Conservation (phyloP, 2,329 filamentous ascomycete species). For the Lojkania enalia region DNA sequence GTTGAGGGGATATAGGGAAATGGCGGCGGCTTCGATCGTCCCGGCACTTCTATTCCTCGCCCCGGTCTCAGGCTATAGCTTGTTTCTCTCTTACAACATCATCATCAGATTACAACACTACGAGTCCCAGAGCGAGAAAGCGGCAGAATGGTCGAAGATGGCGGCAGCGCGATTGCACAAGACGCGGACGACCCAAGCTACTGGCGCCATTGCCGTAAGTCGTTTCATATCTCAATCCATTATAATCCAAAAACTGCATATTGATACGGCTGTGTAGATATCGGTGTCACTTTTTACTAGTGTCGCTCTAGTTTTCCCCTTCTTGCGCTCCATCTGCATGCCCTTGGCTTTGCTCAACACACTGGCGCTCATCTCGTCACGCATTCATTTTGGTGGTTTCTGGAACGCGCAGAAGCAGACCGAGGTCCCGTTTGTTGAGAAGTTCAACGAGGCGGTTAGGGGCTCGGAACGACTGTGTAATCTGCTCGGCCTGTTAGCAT, state of each 20-base stretch:
- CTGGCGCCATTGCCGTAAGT: constrained; percentile 37
- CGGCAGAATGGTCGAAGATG: constrained; percentile 41
- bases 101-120: constrained; percentile 42
- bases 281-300: constrained; percentile 28
- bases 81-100: constrained; percentile 39
- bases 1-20: too few relatives aligned
- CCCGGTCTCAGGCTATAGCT: constrained; percentile 32
- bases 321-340: constrained; percentile 2
- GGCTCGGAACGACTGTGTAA: constrained; percentile 35
- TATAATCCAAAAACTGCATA: background rate
- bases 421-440: constrained; percentile 39
- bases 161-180: constrained; percentile 38
- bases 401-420: constrained; percentile 39
- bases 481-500: constrained; percentile 24
- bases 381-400: constrained; percentile 35
- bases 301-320: constrained; percentile 21
- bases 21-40: too few relatives aligned
- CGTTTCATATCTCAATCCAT: background rate
- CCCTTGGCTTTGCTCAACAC: constrained; percentile 19
- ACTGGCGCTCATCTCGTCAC: constrained; percentile 16
- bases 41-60: constrained; percentile 24
- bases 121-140: constrained; percentile 40
- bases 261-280: constrained; percentile 14
- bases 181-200: constrained; percentile 42
- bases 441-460: constrained; percentile 43